phyloP scores from a whole-genome alignment of 768 basidiomycete genomes.

The Boletellus emodensis region DNA sequence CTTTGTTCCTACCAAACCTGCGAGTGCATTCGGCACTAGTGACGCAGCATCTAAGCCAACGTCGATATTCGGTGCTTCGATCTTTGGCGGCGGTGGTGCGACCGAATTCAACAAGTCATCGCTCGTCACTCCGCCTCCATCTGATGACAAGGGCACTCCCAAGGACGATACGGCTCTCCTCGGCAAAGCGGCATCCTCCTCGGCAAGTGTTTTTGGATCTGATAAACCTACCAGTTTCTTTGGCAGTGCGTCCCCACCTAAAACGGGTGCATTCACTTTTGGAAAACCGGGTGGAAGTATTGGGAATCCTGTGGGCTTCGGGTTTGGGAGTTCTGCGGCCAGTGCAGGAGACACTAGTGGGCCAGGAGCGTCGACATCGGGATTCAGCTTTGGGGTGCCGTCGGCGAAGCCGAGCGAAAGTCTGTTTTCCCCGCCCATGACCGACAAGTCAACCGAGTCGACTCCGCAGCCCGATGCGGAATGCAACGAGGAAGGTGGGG shows the following conservation, averaged over 20 bases:
- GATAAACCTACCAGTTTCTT: constrained; percentile 27
- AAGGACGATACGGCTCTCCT: constrained; percentile 18
- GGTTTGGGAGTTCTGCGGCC: constrained; percentile 32
- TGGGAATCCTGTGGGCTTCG: constrained; percentile 64
- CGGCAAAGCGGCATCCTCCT: constrained; percentile 13
- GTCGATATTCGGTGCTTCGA: constrained; percentile 23
- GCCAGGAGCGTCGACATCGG: constrained; percentile 11
- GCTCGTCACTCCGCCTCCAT: constrained; percentile 5
- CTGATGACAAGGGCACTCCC: constrained; percentile 12
- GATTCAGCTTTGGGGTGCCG: constrained; percentile 24
- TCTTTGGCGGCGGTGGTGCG: constrained; percentile 20
- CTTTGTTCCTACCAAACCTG: constrained; percentile 18
- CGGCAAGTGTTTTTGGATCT: constrained; percentile 20
- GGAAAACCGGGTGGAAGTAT: constrained; percentile 43
- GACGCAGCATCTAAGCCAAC: constrained; percentile 22
- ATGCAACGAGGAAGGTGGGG: constrained; percentile 24
- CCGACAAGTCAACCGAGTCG: constrained; percentile 29
- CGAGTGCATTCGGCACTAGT: constrained; percentile 14
- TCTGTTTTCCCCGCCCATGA: constrained; percentile 25
- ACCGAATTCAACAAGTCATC: constrained; percentile 15
- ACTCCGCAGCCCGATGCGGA: constrained; percentile 28
- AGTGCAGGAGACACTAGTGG: constrained; percentile 18
- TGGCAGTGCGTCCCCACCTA: constrained; percentile 27
- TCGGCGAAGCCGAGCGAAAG: constrained; percentile 21
- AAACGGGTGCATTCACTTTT: constrained; percentile 24